These are phyloP conservation scores for Saxispiralis lemnorum DNA, from an alignment of 495 filamentous ascomycete species.

Conservation along the genomic window DNA sequence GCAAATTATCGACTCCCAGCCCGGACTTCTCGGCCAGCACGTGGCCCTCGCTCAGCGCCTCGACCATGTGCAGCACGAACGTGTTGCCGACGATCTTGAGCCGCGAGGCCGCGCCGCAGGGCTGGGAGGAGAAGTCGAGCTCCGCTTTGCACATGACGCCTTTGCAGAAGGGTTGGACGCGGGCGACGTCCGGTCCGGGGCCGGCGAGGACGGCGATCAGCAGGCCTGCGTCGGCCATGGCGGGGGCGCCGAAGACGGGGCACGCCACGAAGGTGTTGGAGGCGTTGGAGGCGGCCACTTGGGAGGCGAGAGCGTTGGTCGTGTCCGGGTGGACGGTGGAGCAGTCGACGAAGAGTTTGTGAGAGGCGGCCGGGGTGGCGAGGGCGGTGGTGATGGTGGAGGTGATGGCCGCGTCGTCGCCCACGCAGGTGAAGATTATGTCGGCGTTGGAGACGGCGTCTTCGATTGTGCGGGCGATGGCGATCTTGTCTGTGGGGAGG, in stretches of 20 bases:
- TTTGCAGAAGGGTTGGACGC: slow-evolving; percentile 53
- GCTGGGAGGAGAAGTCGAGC: slow-evolving; percentile 51
- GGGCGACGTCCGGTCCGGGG: slow-evolving; percentile 37
- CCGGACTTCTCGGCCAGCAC: slow-evolving; percentile 67
- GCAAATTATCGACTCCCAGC: slow-evolving; percentile 49
- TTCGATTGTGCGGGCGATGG: slow-evolving; percentile 41
- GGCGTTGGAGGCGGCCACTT: slow-evolving; percentile 27
- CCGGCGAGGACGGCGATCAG: slow-evolving; percentile 67
- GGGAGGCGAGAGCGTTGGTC: slow-evolving; percentile 42
- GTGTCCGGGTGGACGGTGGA: slow-evolving; percentile 80
- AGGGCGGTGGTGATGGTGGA: slow-evolving; percentile 33
- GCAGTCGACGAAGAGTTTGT: slow-evolving; percentile 68
- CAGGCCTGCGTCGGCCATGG: slow-evolving; percentile 56
- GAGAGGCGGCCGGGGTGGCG: slow-evolving; percentile 27
- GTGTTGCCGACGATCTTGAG: slow-evolving; percentile 79
- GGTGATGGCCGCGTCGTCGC: slow-evolving; percentile 56
- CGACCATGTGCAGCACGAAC: slow-evolving; percentile 70
- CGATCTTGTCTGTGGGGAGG: slow-evolving; percentile 35
- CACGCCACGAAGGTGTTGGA: slow-evolving; percentile 62
- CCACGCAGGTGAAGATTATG: slow-evolving; percentile 70
- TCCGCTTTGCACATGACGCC: slow-evolving; percentile 58
- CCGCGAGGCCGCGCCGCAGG: slow-evolving; percentile 37
- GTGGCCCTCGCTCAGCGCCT: slow-evolving; percentile 57
- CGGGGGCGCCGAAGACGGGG: slow-evolving; percentile 69
- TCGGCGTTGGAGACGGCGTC: slow-evolving; percentile 50